Conservation (phyloP, 208 protist species). For the Trypanosoma boissoni region DNA sequence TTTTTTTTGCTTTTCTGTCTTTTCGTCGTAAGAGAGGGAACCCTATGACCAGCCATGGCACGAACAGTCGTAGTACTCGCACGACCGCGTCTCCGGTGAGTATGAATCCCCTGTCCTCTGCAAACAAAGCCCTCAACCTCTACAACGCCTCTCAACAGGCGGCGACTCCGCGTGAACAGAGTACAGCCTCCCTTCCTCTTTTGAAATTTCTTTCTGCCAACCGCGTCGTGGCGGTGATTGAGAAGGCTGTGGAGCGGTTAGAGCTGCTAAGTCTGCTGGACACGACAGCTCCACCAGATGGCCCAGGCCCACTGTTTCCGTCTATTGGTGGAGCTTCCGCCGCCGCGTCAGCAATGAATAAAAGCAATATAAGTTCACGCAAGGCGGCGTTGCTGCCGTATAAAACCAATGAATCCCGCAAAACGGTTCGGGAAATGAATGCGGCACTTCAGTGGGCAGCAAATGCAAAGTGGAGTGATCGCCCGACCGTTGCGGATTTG, state of each 20-base stretch:
- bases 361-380: background rate
- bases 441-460: conserved; percentile 30
- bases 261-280: conserved; percentile 82
- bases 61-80: background rate
- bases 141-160: conserved; percentile 5
- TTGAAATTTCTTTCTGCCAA: conserved; percentile 68
- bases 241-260: conserved; percentile 88
- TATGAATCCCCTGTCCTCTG: too few species aligned
- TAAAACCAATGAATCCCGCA: conserved; percentile 15
- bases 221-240: conserved; percentile 74
- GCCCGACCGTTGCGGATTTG: conserved; percentile 72
- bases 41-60: background rate
- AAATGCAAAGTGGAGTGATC: conserved; percentile 35
- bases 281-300: conserved; percentile 30
- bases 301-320: conserved; percentile 4
- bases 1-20: conserved; percentile 5
- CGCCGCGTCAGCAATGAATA: background rate
- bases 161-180: conserved; percentile 12
- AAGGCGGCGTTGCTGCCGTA: conserved; percentile 28
- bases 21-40: background rate
- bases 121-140: conserved; percentile 2
- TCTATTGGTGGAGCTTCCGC: background rate
- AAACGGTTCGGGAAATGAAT: conserved; percentile 32
- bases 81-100: background rate
- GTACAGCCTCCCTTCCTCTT: conserved; percentile 17